Base-by-base conservation (phyloP, 2,329 filamentous ascomycete genomes). In the Hypoxylon rubiginosum region DNA sequence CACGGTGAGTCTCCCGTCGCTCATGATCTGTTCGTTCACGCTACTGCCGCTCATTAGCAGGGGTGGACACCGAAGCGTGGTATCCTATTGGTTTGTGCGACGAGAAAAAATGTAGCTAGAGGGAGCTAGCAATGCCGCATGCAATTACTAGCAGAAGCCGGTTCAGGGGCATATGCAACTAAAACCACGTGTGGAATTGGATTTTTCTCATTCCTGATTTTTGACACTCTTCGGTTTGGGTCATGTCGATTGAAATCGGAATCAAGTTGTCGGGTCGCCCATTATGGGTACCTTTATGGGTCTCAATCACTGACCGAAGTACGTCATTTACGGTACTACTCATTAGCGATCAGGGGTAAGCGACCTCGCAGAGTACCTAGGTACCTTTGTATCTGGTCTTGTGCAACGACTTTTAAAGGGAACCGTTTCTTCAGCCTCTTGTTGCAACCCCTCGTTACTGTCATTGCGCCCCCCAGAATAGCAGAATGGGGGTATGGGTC, bases 131-230 rank as follows among this genome's bases (percentile, higher is more conserved):
- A 54, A 61, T 54, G 58, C 65, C 45, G 61, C 36, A 17, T 64
- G 49, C 36, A 30, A 59, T 62, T 50, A 52, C 61, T 62, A 64
- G 65, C 61, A 62, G 43, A 10, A 49, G 7, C 46, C 24, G 24
- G 17, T 24, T 28, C 43, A 66, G 21, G 58, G 53, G 28, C 17
- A 39, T 58, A 62, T 57, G 62, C 62, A 65, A 41, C 49, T 52
- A 64, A 61, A 39, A 24, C 60, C 56, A 67, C 64, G 64, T 67
- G 58, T 34, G 43, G 39, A 63, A 56, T 57, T 32, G 43, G 30
- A 39, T 13, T 45, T 48, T 54, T 17, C 21, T n/a, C n/a, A 49
- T 67, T 45, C 48, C 30, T 57, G 55, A 54, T 60, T 67, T 60
- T 32, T 63, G 64, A 57, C 43, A 17, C 52, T 15, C n/a, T n/a